Evolutionary conservation across 257 asterid genomes (phyloP), one percentile per base, ranked within the genome.

Genomic region (Ballota nigra): DNA sequence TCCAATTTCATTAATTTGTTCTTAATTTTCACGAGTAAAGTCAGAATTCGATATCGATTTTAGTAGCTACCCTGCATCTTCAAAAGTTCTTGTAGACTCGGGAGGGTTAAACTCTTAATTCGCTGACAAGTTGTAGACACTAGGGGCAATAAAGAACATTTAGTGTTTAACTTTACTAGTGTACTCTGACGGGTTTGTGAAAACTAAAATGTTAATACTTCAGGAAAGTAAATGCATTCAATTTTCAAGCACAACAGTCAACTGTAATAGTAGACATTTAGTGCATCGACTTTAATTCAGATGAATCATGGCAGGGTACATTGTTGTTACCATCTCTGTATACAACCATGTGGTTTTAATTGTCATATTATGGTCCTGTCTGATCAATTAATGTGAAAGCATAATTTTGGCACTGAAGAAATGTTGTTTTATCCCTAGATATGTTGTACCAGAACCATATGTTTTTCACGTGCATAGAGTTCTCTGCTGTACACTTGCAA

Each of bases 61-160:
- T 11, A 33, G 43, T 57, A 29, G 68, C 61, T 65, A 26, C 15
- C 41, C 11, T 20, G 51, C 78, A 40, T 66, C 58, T 74, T 71
- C 28, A 41, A 5, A 23, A 29, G 23, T n/a, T 47, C 2, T 43
- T 59, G 51, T 43, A 10, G 63, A 15, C 16, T 8, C 19, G 29
- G 5, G 59, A 1, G 52, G 47, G 22, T 29, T 58, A 56, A 49
- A 47, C 6, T 75, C 58, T 22, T 11, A 64, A 49, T 59, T 59
- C 29, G 33, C 9, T 13, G 16, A 31, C 10, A 15, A 18, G 8
- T 1, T 19, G 33, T 9, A 69, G 31, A 12, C 8, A 55, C 55
- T 33, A 40, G 41, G 66, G 26, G 24, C 34, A 52, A 19, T 11
- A 12, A 15, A 59, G 33, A 29, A 29, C 41, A 47, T 57, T 6